Percentiles rank a stretch among this genome's conserved stretches.
phyloP scores from a whole-genome alignment of 2,329 filamentous ascomycete genomes.

The Fusarium sp. region DNA sequence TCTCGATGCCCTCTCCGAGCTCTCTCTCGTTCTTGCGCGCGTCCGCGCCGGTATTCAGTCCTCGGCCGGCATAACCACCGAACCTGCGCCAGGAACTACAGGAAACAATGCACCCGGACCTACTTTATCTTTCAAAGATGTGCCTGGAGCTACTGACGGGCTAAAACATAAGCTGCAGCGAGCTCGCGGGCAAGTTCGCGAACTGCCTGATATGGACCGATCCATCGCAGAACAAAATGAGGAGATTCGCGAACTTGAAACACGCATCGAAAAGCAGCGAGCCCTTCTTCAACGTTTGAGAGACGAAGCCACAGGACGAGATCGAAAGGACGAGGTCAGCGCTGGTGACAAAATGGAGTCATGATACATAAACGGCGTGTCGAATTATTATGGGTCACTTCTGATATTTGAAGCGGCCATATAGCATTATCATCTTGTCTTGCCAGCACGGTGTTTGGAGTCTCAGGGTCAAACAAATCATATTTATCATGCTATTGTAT shows the following conservation, averaged over 20 bases:
- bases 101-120: constrained; percentile 50
- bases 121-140: constrained; percentile 72
- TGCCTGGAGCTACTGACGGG: constrained; percentile 80
- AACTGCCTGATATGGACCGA: constrained; percentile 77
- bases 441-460: constrained; percentile 32
- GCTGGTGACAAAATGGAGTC: constrained; percentile 57
- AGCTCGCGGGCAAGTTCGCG: constrained; percentile 73
- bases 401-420: not conserved
- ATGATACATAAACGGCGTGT: constrained; percentile 37
- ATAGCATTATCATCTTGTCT: not conserved
- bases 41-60: constrained; percentile 67
- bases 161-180: constrained; percentile 87
- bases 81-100: constrained; percentile 53
- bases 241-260: constrained; percentile 76
- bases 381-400: constrained; percentile 13
- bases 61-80: constrained; percentile 54
- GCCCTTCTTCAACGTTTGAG: constrained; percentile 66
- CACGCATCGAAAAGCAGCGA: constrained; percentile 71
- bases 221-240: constrained; percentile 74
- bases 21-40: constrained; percentile 81
- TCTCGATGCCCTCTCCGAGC: constrained; percentile 86
- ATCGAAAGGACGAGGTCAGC: constrained; percentile 47
- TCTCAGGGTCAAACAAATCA: constrained; percentile 14
- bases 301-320: constrained; percentile 56
- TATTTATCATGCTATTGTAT: constrained; percentile 23